These are phyloP conservation scores for Hysterangium stoloniferum DNA, from an alignment of 768 basidiomycete genomes.

Conservation along the genomic window DNA sequence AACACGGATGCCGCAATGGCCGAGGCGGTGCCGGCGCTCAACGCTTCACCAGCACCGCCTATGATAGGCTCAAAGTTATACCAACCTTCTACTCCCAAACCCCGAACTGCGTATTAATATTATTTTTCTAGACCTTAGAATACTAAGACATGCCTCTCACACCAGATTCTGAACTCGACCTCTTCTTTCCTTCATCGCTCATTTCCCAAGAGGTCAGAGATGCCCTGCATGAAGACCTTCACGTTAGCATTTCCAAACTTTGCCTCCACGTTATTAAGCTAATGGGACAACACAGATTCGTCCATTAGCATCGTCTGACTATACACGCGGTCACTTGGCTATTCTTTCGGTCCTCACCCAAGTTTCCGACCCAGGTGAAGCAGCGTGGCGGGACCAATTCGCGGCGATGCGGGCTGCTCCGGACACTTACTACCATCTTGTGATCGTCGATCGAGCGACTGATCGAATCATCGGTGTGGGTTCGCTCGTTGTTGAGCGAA, in stretches of 20 bases:
- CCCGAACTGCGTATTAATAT: too few relatives aligned
- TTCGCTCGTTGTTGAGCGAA: conserved; percentile 83
- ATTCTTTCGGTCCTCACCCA: conserved; percentile 69
- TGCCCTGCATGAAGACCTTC: conserved; percentile 55
- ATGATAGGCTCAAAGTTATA: too few relatives aligned
- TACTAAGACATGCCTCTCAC: conserved; percentile 40
- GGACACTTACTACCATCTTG: conserved; percentile 74
- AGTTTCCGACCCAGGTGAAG: conserved; percentile 56
- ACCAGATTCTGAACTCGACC: conserved; percentile 59
- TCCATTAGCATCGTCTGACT: conserved; percentile 81
- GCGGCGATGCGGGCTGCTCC: conserved; percentile 45
- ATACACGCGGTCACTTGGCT: conserved; percentile 72
- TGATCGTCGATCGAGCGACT: conserved; percentile 65
- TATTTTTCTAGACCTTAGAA: too few relatives aligned
- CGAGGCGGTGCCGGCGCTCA: too few relatives aligned
- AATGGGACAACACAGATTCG: conserved; percentile 72
- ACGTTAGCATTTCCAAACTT: conserved; percentile 44
- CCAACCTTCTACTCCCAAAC: too few relatives aligned
- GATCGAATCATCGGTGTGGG: conserved; percentile 83
- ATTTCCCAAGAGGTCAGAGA: conserved; percentile 58
- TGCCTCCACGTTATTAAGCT: too few relatives aligned
- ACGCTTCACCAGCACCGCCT: too few relatives aligned
- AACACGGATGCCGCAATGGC: too few relatives aligned
- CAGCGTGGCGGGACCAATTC: conserved; percentile 67
- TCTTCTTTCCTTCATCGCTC: conserved; percentile 66